These are phyloP conservation scores for Collariella sp. DNA, from an alignment of 495 filamentous ascomycete species.

Conservation along the genomic window DNA sequence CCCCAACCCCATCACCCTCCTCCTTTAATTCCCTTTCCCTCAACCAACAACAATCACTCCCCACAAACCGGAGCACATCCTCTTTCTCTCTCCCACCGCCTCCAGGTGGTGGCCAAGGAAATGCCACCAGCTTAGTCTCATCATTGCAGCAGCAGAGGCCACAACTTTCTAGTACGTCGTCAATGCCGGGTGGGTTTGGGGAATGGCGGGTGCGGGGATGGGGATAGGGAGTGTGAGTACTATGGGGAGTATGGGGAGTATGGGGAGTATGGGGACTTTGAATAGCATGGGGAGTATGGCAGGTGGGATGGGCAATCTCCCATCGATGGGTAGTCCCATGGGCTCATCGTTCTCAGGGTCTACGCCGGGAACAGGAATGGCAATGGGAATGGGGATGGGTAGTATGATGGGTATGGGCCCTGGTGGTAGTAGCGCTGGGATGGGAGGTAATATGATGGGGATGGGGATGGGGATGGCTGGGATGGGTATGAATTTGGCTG, in stretches of 20 bases:
- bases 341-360: too few species aligned
- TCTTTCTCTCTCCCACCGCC: constrained; percentile 46
- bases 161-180: neutral
- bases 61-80: constrained; percentile 17
- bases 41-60: constrained; percentile 23
- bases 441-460: constrained; percentile 12
- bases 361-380: constrained; percentile 17
- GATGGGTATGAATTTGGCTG: constrained; percentile 4
- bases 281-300: too few species aligned
- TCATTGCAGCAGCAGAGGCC: constrained; percentile 24
- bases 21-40: constrained; percentile 30
- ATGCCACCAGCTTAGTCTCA: constrained; percentile 24
- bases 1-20: constrained; percentile 14
- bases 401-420: constrained; percentile 11
- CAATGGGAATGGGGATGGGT: constrained; percentile 6
- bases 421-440: too few species aligned
- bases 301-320: too few species aligned
- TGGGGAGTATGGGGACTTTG: too few species aligned
- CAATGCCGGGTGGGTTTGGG: too few species aligned
- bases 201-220: constrained; percentile 15
- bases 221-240: constrained; percentile 4
- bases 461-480: constrained; percentile 24
- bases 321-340: too few species aligned
- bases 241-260: constrained; percentile 9
- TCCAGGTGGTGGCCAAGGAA: constrained; percentile 12